Base-by-base conservation (phyloP, 495 filamentous ascomycete genomes). In the Articulospora tetracladia region DNA sequence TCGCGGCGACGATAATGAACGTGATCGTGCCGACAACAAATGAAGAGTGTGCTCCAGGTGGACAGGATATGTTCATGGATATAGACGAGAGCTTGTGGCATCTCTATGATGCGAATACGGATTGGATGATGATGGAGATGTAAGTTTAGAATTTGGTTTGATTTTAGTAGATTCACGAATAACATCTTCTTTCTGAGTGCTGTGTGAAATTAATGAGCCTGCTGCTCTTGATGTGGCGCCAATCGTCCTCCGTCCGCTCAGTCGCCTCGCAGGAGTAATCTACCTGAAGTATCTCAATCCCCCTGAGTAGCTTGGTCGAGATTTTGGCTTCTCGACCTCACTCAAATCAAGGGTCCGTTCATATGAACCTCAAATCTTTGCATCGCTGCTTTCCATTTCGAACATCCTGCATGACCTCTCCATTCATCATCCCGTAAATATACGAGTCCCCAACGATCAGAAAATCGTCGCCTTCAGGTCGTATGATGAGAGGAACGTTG, bases 401-500 rank as follows among this genome's bases (percentile, higher is more conserved):
- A n/a, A n/a, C n/a, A n/a, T 47, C 41, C 3, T 3, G 4, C 41
- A 47, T 19, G 3, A 17, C 55, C 24, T 58, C 55, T 13, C 30
- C 52, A 57, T 61, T 36, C 59, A 61, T 61, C 20, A 61, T 56
- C 2, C 59, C 52, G 30, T 61, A 41, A 12, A 61, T 11, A n/a
- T 56, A 61, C 36, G 39, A 61, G 27, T 61, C 59, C 20, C 59
- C 59, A 36, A 61, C 44, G 7, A 61, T 25, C 19, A 22, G 2
- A n/a, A 56, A 61, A 25, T 20, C 26, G 19, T 30, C 27, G 7
- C 23, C 4, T 12, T 6, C 2, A 15, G 50, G 36, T 32, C 62
- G 26, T 28, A 64, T n/a, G 27, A 64, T 44, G 10, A 64, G 46
- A n/a, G 62, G 62, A n/a, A 60, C 46, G 41, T 32, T 55, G 25